These are phyloP conservation scores for Musa beccarii DNA, from an alignment of 176 grass and related monocot genomes.

Conservation along the genomic window DNA sequence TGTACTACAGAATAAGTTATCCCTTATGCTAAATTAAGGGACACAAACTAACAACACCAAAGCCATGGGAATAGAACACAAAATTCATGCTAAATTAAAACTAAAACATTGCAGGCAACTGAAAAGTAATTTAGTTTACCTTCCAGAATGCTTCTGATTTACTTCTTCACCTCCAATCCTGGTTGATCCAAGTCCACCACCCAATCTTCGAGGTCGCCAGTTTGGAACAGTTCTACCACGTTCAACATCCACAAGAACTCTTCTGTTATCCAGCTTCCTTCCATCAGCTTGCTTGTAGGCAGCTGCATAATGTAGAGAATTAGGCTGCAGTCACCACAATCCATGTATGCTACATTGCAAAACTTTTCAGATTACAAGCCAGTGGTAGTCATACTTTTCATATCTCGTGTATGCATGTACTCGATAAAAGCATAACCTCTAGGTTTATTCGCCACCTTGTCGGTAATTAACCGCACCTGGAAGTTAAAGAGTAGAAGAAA, in stretches of 20 bases:
- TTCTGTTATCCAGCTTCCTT: conserved; percentile 61
- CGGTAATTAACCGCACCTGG: conserved; percentile 68
- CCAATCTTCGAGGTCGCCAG: conserved; percentile 92
- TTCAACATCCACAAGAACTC: conserved; percentile 90
- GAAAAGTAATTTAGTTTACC: background rate
- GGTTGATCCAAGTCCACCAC: conserved; percentile 93
- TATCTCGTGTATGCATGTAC: conserved; percentile 79
- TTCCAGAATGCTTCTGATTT: conserved; percentile 25
- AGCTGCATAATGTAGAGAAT: conserved; percentile 30
- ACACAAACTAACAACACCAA: too few relatives aligned
- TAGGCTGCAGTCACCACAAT: background rate
- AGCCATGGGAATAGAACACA: too few relatives aligned
- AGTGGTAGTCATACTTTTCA: conserved; percentile 60
- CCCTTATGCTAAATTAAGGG: too few relatives aligned
- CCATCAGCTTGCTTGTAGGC: conserved; percentile 96
- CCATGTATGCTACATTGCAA: background rate
- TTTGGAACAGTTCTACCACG: conserved; percentile 97
- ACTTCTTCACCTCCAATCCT: conserved; percentile 56
- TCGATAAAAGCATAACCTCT: conserved; percentile 93
- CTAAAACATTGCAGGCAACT: too few relatives aligned
- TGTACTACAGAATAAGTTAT: too few relatives aligned
- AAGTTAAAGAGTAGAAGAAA: conserved; percentile 24
- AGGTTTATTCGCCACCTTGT: conserved; percentile 67
- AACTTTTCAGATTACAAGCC: background rate
- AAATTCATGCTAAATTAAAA: too few relatives aligned